Percentiles rank a stretch among this genome's conserved stretches.
Evolutionary conservation across 495 filamentous ascomycete species (phyloP).

Genomic region (Aeminium ludgeri): DNA sequence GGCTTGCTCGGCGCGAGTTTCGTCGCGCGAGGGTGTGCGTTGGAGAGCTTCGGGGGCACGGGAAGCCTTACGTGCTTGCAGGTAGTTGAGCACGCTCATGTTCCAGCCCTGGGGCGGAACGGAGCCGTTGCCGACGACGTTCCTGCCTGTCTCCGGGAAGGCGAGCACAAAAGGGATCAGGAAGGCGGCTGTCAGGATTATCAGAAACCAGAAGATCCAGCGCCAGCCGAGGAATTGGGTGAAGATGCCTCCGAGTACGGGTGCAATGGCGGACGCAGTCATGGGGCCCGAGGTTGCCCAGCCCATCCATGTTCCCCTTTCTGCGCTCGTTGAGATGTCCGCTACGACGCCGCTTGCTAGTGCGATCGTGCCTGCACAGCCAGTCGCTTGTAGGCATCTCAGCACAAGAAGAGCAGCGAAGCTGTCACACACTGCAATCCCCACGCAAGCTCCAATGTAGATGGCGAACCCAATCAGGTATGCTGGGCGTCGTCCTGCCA

Average conservation of each 20-base stretch:
- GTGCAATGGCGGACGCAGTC: slow-evolving; percentile 16
- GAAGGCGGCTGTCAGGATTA: slow-evolving; percentile 26
- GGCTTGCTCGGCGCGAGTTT: slow-evolving; percentile 1
- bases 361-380: slow-evolving; percentile 21
- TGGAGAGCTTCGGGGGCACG: neutral
- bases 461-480: slow-evolving; percentile 22
- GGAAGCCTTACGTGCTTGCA: slow-evolving; percentile 17
- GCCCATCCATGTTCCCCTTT: slow-evolving; percentile 21
- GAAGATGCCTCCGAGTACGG: slow-evolving; percentile 43
- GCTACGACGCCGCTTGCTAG: slow-evolving; percentile 20
- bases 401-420: slow-evolving; percentile 22
- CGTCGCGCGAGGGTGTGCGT: too few relatives aligned
- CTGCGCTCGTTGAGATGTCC: slow-evolving; percentile 20
- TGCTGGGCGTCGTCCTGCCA: slow-evolving; percentile 16
- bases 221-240: slow-evolving; percentile 50
- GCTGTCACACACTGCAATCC: slow-evolving; percentile 20
- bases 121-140: slow-evolving; percentile 56
- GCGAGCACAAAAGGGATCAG: slow-evolving; percentile 32
- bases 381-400: slow-evolving; percentile 20
- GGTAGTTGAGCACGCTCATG: slow-evolving; percentile 29
- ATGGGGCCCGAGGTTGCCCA: slow-evolving; percentile 15
- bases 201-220: slow-evolving; percentile 58
- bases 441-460: slow-evolving; percentile 21
- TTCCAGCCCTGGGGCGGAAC: slow-evolving; percentile 37
- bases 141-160: slow-evolving; percentile 52